Base-by-base conservation (phyloP, 257 asterid genomes). In the Capsicum chinense region DNA sequence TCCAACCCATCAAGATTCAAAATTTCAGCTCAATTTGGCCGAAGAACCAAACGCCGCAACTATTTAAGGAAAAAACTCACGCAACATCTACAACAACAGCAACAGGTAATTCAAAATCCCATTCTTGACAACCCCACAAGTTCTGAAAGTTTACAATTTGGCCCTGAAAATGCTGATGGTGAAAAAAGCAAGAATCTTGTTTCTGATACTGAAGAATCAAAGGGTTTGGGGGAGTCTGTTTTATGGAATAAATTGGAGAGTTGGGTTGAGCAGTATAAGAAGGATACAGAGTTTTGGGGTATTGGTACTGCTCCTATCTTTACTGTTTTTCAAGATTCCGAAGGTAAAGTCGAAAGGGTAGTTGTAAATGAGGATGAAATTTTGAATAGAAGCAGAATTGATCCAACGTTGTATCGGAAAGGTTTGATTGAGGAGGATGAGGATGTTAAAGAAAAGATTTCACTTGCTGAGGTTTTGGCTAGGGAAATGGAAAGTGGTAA, bases 251-350 rank as follows among this genome's bases (percentile, higher is more conserved):
- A 90, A 86, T 88, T 95, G 62, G 98, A 92, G 90, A 87, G 88
- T 79, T 95, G 98, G 99, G 92, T 92, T 84, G 97, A 92, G 87
- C 97, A 91, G 92, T 91, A 90, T 85, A 93, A 90, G 93, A 90
- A 88, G 84, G 97, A 97, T 83, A 74, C 92, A 0, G 93, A 93
- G 64, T 90, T 90, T 85, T 95, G 99, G 98, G 98, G 98, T 52
- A 83, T 93, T 85, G 98, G 99, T 17, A 88, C 87, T 81, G 93
- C 92, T 66, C 92, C 92, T 83, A 90, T 97, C 42, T 97, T 97
- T 88, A 92, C 91, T 81, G 83, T 93, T 80, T 91, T 57, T 83
- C 91, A 87, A 85, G 92, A 93, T 90, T 87, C 88, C 82, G 90
- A 91, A 71, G 95, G 93, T 86, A 90, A 88, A 84, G 93, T 93